These are phyloP conservation scores for Physcia stellaris DNA, from an alignment of 495 filamentous ascomycete genomes.

Conservation along the genomic window DNA sequence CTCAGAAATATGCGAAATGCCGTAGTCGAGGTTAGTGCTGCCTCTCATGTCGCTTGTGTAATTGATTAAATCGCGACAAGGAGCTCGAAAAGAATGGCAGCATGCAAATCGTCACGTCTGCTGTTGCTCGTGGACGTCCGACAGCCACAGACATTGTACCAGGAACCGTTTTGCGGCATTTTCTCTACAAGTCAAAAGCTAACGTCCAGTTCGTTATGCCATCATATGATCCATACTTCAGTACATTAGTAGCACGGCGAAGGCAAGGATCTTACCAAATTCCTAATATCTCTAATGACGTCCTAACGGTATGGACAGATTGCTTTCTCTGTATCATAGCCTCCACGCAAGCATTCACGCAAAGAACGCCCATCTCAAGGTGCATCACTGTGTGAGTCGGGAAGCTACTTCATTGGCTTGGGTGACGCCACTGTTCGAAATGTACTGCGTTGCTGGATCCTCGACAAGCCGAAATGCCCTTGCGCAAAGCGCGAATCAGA, in stretches of 20 bases:
- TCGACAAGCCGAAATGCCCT: slow-evolving; percentile 63
- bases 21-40: slow-evolving; percentile 44
- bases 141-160: slow-evolving; percentile 61
- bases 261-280: slow-evolving; percentile 26
- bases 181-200: slow-evolving; percentile 80
- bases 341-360: slow-evolving; percentile 75
- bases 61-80: slow-evolving; percentile 14
- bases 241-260: slow-evolving; percentile 47
- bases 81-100: slow-evolving; percentile 63
- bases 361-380: slow-evolving; percentile 70
- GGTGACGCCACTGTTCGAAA: slow-evolving; percentile 79
- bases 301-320: slow-evolving; percentile 23
- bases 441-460: slow-evolving; percentile 84
- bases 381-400: slow-evolving; percentile 61
- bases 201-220: slow-evolving; percentile 97
- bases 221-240: slow-evolving; percentile 59
- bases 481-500: slow-evolving; percentile 71
- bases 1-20: slow-evolving; percentile 73
- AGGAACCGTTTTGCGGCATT: slow-evolving; percentile 69
- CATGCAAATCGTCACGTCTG: slow-evolving; percentile 57
- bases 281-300: background rate
- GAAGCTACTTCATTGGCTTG: slow-evolving; percentile 73
- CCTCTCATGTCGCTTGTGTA: background rate
- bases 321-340: slow-evolving; percentile 73
- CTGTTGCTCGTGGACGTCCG: slow-evolving; percentile 58